Evolutionary conservation across 768 basidiomycete genomes (phyloP).

Genomic region (Mrakia gelida): DNA sequence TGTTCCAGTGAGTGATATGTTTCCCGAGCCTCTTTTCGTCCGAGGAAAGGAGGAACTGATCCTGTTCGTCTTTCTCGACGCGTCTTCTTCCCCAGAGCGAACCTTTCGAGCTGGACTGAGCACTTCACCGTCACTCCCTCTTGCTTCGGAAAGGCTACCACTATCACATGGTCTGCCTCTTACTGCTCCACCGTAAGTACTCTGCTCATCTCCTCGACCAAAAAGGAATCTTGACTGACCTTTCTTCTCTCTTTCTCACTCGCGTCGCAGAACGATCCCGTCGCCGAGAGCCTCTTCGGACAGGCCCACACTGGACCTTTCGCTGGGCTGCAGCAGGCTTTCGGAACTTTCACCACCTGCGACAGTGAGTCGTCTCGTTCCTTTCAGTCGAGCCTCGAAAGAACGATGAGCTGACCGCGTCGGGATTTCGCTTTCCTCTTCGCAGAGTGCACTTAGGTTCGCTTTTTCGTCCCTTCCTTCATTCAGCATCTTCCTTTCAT

Average conservation of each 20-base stretch:
- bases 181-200: conserved; percentile 18
- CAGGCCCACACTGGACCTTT: conserved; percentile 24
- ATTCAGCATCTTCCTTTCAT: too few relatives aligned
- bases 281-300: conserved; percentile 15
- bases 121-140: conserved; percentile 27
- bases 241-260: background rate
- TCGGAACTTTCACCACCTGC: background rate
- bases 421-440: too few relatives aligned
- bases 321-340: conserved; percentile 3
- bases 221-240: background rate
- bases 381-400: background rate
- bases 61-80: background rate
- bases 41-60: background rate
- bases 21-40: background rate
- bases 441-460: too few relatives aligned
- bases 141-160: conserved; percentile 20
- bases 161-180: conserved; percentile 6
- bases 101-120: conserved; percentile 25
- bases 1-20: background rate
- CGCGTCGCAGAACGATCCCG: conserved; percentile 18
- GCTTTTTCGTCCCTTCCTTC: too few relatives aligned
- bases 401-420: too few relatives aligned
- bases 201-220: too few relatives aligned
- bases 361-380: background rate
- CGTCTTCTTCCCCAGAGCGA: conserved; percentile 20